Base-by-base conservation (phyloP, 441 rosid species). In the Hura crepitans region DNA sequence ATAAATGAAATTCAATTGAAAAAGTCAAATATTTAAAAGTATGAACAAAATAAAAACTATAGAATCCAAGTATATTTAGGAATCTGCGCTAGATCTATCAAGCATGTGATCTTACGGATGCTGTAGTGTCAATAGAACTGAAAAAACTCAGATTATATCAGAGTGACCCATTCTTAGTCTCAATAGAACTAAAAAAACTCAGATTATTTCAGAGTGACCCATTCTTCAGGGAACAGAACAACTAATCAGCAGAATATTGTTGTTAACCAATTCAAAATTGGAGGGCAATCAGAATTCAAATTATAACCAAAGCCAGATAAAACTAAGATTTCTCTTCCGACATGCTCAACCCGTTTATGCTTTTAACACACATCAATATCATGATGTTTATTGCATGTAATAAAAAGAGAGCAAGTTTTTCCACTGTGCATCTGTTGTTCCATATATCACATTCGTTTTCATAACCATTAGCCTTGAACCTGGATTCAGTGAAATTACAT, bases 1-100 rank as follows among this genome's bases (percentile, higher is more conserved):
- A 72, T 15, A 78, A 79, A 64, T 23, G 45, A 49, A 65, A 68
- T 50, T 60, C 66, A 70, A 35, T 35, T 63, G 51, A 23, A 33
- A 59, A 43, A 9, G 28, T 45, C 57, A 66, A 54, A 22, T 10
- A 22, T 23, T n/a, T n/a, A n/a, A n/a, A n/a, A n/a, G 15, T 42
- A 37, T 37, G 42, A 51, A 46, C 68, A 60, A 62, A 12, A 60
- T 46, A 66, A 64, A 3, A 66, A 45, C 7, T 31, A 58, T 39
- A 27, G 33, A 11, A 66, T 12, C 49, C 13, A 42, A 57, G 15
- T 11, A 7, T 3, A 1, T 33, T 22, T 18, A 9, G 37, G 10
- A 68, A 63, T 15, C n/a, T n/a, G n/a, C n/a, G n/a, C n/a, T n/a
- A n/a, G n/a, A n/a, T n/a, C n/a, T n/a, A n/a, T n/a, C n/a, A n/a